Evolutionary conservation across 1,284 basidiomycete genomes (phyloP), one percentile per base, ranked within the genome.

Genomic region (Fomitopsis betulina): DNA sequence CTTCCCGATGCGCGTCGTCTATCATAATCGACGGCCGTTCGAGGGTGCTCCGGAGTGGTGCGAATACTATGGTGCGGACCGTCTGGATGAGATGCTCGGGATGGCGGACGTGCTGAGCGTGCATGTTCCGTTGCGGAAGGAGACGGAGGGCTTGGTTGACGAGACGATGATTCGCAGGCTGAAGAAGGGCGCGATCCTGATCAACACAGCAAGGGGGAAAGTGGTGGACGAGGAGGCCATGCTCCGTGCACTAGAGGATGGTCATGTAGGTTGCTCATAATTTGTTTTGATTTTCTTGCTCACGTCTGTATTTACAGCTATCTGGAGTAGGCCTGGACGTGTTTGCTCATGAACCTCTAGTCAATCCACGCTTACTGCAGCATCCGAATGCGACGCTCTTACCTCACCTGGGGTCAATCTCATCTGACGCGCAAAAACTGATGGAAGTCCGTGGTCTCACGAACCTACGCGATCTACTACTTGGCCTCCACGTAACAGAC

Each of bases 361-460:
- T 96, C 57, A 93, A 96, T 72, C 88, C 90, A 1, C 83, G 86
- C 21, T 75, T 96, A 39, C 78, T 94, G 59, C 81, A 85, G 13
- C 93, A 93, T 73, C 85, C 89, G 32, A 88, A 93, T 64, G 86
- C 93, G 62, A 90, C 89, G 13, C 78, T 96, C 12, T 80, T 96
- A 19, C 94, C 94, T 1, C 94, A 96, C 71, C 89, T 96, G 87
- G 94, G 94, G 38, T 94, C 93, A 2, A 89, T 93, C 71, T 94
- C 86, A 40, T 80, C 84, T 61, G 93, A 95, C 67, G 82, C 89
- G 3, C 91, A 93, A 17, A 83, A 83, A 65, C 84, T 84, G 72
- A 94, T 94, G 89, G 90, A 93, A 74, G 76, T 92, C 33, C 82
- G 89, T n/a, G 89, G 89, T 5, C 76, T 93, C 59, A 80, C 78